Evolutionary conservation across 345 rosid species (phyloP), one percentile per base, ranked within the genome.

Genomic region (Chamaenerion angustifolium): DNA sequence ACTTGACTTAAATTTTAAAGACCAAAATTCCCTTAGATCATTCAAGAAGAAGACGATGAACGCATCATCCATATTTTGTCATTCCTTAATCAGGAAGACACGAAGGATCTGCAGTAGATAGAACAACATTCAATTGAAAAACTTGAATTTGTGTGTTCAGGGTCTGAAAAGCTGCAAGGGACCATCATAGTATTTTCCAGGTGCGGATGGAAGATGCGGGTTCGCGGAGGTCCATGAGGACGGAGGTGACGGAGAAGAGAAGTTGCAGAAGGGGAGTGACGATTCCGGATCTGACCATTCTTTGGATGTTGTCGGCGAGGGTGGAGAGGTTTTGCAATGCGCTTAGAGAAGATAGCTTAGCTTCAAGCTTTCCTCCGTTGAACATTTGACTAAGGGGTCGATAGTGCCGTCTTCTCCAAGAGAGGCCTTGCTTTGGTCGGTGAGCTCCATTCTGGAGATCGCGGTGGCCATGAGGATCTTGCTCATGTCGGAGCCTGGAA

Each of bases 391-490:
- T 4, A 82, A 80, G 52, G 79, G 75, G 35, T 73, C 78, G 8
- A 82, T 60, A 11, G 76, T 83, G 48, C 83, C 92, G 17, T 75
- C 75, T 63, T 73, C 79, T 42, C 86, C 92, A 11, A 82, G 74
- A 12, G 72, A 71, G 58, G 75, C 74, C 66, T 75, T 77, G 58
- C 73, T 59, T 64, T 71, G 80, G 56, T 82, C 83, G 16, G 83
- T 79, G 48, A 82, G 76, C 64, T 77, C 86, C 70, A 82, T 73
- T 68, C 77, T 71, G 25, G 76, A 77, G 46, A 82, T 62, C 45
- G 92, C 81, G 17, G 81, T 72, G 47, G 86, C 92, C 92, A 82
- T 79, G 14, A 82, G 86, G 71, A 82, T 71, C 75, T 79, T 82
- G 62, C 72, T 54, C 86, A 77, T 82, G 59, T 82, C 86, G 7